Conservation (phyloP, 2,329 filamentous ascomycete species). For the Fusarium goolgardi region DNA sequence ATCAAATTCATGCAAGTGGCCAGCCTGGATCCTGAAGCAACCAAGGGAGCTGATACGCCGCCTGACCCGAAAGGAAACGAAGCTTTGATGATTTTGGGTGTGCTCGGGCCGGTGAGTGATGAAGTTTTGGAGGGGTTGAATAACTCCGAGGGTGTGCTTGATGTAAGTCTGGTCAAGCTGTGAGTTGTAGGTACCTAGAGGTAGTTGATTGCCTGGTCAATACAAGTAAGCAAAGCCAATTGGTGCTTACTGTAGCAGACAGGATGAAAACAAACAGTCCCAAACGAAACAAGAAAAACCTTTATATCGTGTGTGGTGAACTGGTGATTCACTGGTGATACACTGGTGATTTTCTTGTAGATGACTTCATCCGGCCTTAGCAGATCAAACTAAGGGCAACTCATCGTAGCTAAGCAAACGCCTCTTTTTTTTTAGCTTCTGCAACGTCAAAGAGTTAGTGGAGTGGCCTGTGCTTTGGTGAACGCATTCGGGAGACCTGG, state of each 20-base stretch:
- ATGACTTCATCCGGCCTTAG: slow-evolving; percentile 36
- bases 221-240: background rate
- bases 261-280: background rate
- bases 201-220: background rate
- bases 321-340: background rate
- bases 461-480: slow-evolving; percentile 26
- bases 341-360: slow-evolving; percentile 2
- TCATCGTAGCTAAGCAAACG: slow-evolving; percentile 3
- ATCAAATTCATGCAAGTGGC: slow-evolving; percentile 84
- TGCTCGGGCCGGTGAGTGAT: slow-evolving; percentile 72
- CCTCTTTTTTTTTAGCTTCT: slow-evolving; percentile 17
- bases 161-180: slow-evolving; percentile 65
- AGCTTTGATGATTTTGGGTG: slow-evolving; percentile 84
- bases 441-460: slow-evolving; percentile 15
- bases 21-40: slow-evolving; percentile 55
- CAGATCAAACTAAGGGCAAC: slow-evolving; percentile 17
- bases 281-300: background rate
- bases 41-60: slow-evolving; percentile 40
- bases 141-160: slow-evolving; percentile 64
- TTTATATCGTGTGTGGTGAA: background rate
- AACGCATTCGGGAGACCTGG: slow-evolving; percentile 24
- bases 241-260: background rate
- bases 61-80: slow-evolving; percentile 64
- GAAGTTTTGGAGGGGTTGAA: slow-evolving; percentile 64
- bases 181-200: slow-evolving; percentile 33